Conservation (phyloP, 2,329 filamentous ascomycete genomes). For the Diaporthe destruens region DNA sequence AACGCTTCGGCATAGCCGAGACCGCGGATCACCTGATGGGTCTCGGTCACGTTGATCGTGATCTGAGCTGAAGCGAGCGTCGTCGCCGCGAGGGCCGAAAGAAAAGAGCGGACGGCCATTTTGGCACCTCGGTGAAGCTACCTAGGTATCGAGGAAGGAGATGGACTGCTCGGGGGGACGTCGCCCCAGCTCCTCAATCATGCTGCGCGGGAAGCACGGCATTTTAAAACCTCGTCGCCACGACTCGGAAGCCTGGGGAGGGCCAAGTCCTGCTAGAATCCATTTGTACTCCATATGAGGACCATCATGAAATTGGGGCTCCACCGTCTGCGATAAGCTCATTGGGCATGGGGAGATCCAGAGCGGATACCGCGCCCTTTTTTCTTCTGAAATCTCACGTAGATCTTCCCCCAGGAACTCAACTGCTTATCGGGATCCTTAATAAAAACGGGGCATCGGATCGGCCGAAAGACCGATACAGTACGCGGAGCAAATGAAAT, state of each 20-base stretch:
- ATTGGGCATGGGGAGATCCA: constrained; percentile 6
- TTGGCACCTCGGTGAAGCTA: no score
- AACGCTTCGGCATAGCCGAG: constrained; percentile 36
- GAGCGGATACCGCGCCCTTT: constrained; percentile 28
- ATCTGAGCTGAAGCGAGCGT: constrained; percentile 27
- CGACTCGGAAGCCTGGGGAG: constrained; percentile 1
- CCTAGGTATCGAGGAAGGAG: not conserved
- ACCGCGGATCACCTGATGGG: constrained; percentile 33
- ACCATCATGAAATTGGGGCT: constrained; percentile 25
- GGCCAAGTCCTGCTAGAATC: constrained; percentile 28
- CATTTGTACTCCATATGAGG: constrained; percentile 21
- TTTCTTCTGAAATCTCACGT: constrained; percentile 24
- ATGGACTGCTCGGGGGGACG: not conserved
- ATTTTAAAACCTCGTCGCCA: constrained; percentile 19
- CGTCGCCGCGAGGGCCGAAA: constrained; percentile 19
- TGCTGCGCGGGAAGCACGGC: not conserved
- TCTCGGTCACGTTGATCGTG: constrained; percentile 20
- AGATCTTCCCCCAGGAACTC: constrained; percentile 4
- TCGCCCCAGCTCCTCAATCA: not conserved
- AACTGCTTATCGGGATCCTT: constrained; percentile 20
- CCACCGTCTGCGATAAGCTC: constrained; percentile 21
- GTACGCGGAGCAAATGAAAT: no score
- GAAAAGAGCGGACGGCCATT: constrained; percentile 23
- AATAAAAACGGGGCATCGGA: not conserved
- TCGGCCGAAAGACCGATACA: no score